These are phyloP conservation scores for Salicornia ramosissima DNA, from an alignment of 148 eudicot genomes.

Conservation along the genomic window DNA sequence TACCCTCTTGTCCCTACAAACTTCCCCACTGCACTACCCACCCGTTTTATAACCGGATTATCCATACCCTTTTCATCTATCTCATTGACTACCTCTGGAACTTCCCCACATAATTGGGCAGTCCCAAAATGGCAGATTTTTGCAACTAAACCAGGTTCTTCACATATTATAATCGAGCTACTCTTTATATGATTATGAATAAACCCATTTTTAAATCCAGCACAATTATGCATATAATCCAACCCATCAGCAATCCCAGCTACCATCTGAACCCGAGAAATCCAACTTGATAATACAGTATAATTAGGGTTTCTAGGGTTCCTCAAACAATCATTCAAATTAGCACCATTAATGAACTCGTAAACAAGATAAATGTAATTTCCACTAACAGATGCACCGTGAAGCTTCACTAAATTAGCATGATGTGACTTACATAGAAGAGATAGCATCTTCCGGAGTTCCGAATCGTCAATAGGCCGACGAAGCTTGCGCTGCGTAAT, in stretches of 20 bases:
- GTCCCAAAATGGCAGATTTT: conserved; percentile 87
- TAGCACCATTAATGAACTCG: conserved; percentile 58
- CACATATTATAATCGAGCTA: conserved; percentile 54
- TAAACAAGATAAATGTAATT: conserved; percentile 62
- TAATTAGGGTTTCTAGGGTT: conserved; percentile 61
- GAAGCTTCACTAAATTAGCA: conserved; percentile 50
- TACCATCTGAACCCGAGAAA: conserved; percentile 55
- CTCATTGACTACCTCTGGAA: conserved; percentile 17
- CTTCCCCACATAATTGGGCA: conserved; percentile 72
- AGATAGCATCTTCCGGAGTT: conserved; percentile 40
- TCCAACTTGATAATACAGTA: conserved; percentile 64
- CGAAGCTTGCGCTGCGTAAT: conserved; percentile 62
- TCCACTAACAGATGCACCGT: conserved; percentile 65
- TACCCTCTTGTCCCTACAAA: conserved; percentile 86
- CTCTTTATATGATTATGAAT: conserved; percentile 80
- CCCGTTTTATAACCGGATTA: conserved; percentile 19
- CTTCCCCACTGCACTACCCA: conserved; percentile 29
- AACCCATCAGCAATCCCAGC: conserved; percentile 72
- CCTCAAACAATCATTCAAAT: conserved; percentile 59
- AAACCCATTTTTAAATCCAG: conserved; percentile 50
- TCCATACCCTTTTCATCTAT: conserved; percentile 3
- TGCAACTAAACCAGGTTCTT: conserved; percentile 42
- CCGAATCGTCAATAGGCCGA: conserved; percentile 34
- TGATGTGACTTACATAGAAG: conserved; percentile 66
- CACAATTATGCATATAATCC: conserved; percentile 79